phyloP scores from a whole-genome alignment of 2,329 filamentous ascomycete species.

The Colletotrichum liaoningense region DNA sequence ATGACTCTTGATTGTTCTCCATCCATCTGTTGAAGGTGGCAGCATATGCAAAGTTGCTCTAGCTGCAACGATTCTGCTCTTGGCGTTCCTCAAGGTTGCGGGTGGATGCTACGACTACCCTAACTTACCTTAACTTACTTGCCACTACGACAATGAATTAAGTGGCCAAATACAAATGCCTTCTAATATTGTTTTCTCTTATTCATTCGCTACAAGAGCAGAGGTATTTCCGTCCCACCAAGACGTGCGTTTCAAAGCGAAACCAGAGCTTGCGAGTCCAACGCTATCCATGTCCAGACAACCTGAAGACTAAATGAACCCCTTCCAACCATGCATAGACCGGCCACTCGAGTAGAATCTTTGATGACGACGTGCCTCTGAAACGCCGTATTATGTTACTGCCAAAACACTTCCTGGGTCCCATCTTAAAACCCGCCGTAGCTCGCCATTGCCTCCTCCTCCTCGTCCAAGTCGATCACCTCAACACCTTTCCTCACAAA shows the following conservation, averaged over 20 bases:
- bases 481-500: conserved; percentile 37
- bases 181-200: not conserved
- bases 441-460: conserved; percentile 60
- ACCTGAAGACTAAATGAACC: conserved; percentile 1
- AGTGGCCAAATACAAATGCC: not conserved
- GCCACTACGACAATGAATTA: not conserved
- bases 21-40: no score
- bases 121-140: no score
- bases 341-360: not conserved
- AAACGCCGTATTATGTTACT: conserved; percentile 24
- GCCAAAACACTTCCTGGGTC: not conserved
- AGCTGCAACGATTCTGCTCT: no score
- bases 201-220: conserved; percentile 10
- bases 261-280: conserved; percentile 13
- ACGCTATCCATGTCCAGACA: conserved; percentile 17
- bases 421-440: conserved; percentile 52
- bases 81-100: no score
- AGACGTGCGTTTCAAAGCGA: not conserved
- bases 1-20: no score
- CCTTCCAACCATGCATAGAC: not conserved
- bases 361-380: not conserved
- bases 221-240: not conserved
- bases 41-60: no score
- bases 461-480: conserved; percentile 56
- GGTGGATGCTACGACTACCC: no score